phyloP scores from a whole-genome alignment of 257 asterid genomes.

The Verbena officinalis region DNA sequence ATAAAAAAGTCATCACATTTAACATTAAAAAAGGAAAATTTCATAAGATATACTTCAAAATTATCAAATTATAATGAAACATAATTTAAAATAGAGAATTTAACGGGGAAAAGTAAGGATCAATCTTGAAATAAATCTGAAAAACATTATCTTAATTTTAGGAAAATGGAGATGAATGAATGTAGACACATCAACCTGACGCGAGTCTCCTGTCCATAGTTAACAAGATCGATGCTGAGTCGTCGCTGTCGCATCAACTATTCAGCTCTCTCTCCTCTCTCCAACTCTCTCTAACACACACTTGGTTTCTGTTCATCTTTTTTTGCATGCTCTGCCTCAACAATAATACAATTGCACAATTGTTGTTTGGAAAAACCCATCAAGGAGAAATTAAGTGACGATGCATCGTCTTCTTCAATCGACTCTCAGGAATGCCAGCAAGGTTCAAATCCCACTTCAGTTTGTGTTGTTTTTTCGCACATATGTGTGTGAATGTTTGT shows the following conservation, averaged over 20 bases:
- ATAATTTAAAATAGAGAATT: neutral
- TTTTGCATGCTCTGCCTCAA: conserved; percentile 14
- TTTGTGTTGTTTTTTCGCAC: neutral
- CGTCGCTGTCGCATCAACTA: neutral
- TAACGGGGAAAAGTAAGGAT: neutral
- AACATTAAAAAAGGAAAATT: no score
- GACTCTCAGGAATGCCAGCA: conserved; percentile 45
- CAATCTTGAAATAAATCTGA: neutral
- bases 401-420: conserved; percentile 59
- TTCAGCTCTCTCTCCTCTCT: neutral
- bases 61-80: no score
- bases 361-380: neutral
- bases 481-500: neutral
- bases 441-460: conserved; percentile 41
- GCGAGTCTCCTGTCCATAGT: conserved; percentile 7
- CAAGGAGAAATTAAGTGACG: conserved; percentile 11
- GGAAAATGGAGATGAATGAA: neutral
- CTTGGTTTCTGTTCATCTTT: neutral
- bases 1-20: no score
- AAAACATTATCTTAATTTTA: neutral
- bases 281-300: neutral
- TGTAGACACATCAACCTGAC: conserved; percentile 7
- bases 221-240: neutral
- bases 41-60: no score
- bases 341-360: neutral